phyloP scores from a whole-genome alignment of 768 basidiomycete species.

The Suillus subaureus region DNA sequence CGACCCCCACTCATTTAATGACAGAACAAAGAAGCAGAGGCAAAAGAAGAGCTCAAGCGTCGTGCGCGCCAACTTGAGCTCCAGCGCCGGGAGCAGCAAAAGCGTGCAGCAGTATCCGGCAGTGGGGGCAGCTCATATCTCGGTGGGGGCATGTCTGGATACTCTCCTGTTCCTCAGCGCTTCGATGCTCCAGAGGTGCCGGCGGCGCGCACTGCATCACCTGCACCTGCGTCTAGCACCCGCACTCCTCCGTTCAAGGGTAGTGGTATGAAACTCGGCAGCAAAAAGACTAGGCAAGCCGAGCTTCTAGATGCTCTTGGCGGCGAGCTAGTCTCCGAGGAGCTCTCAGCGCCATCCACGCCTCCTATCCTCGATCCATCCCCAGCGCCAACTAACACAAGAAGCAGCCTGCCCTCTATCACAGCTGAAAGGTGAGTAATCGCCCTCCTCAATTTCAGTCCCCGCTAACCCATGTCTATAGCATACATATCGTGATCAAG shows the following conservation, averaged over 20 bases:
- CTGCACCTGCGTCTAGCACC: constrained; percentile 46
- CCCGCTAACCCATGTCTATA: constrained; percentile 33
- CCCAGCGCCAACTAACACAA: constrained; percentile 45
- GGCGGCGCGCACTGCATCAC: constrained; percentile 44
- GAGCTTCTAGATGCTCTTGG: constrained; percentile 89
- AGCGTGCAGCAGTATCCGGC: constrained; percentile 59
- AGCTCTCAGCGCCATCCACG: constrained; percentile 51
- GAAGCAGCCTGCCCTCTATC: constrained; percentile 75
- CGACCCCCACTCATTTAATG: not conserved
- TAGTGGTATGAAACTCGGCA: constrained; percentile 94
- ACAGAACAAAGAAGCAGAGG: constrained; percentile 98
- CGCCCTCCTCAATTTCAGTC: not conserved
- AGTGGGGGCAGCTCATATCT: constrained; percentile 57
- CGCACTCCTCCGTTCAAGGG: constrained; percentile 88
- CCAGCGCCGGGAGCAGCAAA: constrained; percentile 93
- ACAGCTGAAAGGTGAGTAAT: constrained; percentile 67
- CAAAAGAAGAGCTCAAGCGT: constrained; percentile 97
- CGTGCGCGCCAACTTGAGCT: constrained; percentile 97
- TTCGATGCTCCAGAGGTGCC: constrained; percentile 67
- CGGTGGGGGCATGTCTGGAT: constrained; percentile 69
- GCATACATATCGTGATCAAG: constrained; percentile 84
- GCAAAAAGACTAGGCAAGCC: constrained; percentile 88
- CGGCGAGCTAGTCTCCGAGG: constrained; percentile 64
- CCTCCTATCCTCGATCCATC: constrained; percentile 52
- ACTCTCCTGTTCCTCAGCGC: constrained; percentile 66